These are phyloP conservation scores for Myxozyma neotropica DNA, from an alignment of 805 yeast genomes.

Conservation along the genomic window DNA sequence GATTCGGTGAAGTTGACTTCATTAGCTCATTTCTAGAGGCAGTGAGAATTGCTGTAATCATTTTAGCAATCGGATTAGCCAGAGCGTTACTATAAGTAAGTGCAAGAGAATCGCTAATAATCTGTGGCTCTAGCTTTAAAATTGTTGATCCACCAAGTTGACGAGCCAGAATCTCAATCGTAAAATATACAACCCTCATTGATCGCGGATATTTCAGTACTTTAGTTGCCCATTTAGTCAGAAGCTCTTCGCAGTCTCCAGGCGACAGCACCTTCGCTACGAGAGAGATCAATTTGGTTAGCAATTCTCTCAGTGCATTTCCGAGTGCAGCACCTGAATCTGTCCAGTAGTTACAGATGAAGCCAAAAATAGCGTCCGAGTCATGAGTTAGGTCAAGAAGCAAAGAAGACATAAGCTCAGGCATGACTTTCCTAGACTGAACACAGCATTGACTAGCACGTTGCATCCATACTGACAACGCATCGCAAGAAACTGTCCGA, in stretches of 20 bases:
- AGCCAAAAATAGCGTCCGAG: constrained; percentile 41
- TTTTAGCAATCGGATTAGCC: constrained; percentile 54
- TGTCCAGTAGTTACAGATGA: constrained; percentile 68
- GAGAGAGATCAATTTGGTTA: constrained; percentile 55
- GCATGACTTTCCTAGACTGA: constrained; percentile 16
- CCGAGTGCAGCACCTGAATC: constrained; percentile 71
- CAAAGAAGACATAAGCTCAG: not conserved
- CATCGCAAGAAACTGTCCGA: constrained; percentile 56
- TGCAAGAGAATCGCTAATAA: constrained; percentile 52
- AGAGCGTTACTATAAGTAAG: constrained; percentile 60
- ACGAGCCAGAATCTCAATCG: constrained; percentile 59
- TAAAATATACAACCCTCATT: constrained; percentile 62
- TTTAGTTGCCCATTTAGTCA: constrained; percentile 50
- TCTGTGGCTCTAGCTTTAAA: constrained; percentile 49
- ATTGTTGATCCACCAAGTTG: constrained; percentile 51
- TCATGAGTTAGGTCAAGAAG: constrained; percentile 14
- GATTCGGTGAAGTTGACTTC: not conserved
- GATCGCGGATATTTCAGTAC: constrained; percentile 52
- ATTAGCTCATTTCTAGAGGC: constrained; percentile 13
- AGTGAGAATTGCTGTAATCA: constrained; percentile 29
- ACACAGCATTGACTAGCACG: constrained; percentile 52
- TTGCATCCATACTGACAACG: constrained; percentile 65
- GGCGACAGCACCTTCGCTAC: constrained; percentile 40
- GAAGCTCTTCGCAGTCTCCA: constrained; percentile 21
- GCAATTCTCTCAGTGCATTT: constrained; percentile 65